Evolutionary conservation across 1,284 basidiomycete species (phyloP).

Genomic region (Heterobasidion irregulare): DNA sequence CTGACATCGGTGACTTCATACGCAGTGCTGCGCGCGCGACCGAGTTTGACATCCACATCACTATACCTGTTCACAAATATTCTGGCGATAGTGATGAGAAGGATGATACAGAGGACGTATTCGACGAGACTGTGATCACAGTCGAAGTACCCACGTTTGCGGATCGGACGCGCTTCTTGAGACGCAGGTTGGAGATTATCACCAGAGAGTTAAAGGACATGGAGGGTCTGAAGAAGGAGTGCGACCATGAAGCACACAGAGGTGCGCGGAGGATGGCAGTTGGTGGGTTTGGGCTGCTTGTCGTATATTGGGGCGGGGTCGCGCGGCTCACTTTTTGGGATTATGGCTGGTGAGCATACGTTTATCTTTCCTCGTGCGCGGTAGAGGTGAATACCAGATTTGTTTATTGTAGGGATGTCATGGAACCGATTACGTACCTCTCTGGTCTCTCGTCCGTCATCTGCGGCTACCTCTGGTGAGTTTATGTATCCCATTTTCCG

Average conservation of each 20-base stretch:
- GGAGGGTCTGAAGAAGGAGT: constrained; percentile 43
- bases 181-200: constrained; percentile 37
- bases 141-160: constrained; percentile 58
- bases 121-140: constrained; percentile 27
- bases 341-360: constrained; percentile 36
- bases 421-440: constrained; percentile 64
- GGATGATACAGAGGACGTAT: constrained; percentile 1
- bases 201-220: constrained; percentile 35
- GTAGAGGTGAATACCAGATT: too few relatives aligned
- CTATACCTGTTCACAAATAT: background rate
- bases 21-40: constrained; percentile 49
- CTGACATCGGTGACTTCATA: constrained; percentile 61
- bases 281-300: constrained; percentile 48
- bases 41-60: constrained; percentile 47
- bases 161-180: constrained; percentile 51
- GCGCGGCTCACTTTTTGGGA: constrained; percentile 61
- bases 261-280: constrained; percentile 51
- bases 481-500: constrained; percentile 22
- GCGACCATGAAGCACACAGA: constrained; percentile 47
- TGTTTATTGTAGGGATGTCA: constrained; percentile 42
- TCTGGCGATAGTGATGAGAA: constrained; percentile 1
- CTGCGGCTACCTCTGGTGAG: constrained; percentile 39
- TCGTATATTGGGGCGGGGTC: constrained; percentile 56
- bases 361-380: background rate
- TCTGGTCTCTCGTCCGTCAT: constrained; percentile 54